phyloP scores from a whole-genome alignment of 1,284 basidiomycete genomes.

The Porogramme epimiltina region DNA sequence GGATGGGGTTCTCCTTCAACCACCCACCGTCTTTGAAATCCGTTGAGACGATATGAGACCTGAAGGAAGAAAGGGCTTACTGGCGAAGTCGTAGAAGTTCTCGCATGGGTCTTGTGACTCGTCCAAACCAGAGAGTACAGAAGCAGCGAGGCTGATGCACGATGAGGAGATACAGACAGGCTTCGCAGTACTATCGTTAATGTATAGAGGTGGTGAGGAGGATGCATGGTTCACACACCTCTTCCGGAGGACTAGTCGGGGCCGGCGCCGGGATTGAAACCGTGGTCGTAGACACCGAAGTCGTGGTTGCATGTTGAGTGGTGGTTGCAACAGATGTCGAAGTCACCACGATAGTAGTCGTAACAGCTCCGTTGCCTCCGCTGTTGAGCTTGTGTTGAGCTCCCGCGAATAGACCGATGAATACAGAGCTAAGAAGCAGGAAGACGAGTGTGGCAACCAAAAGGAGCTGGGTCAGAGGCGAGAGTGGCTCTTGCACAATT shows the following conservation, averaged over 20 bases:
- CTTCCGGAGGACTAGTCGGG: constrained; percentile 51
- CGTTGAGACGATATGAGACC: constrained; percentile 7
- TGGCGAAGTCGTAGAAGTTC: constrained; percentile 92
- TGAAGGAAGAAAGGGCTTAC: constrained; percentile 44
- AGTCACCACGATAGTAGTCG: constrained; percentile 35
- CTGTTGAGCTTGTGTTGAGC: constrained; percentile 76
- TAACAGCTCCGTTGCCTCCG: constrained; percentile 33
- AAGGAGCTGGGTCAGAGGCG: constrained; percentile 84
- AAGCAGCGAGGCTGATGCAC: constrained; percentile 85
- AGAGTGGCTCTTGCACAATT: constrained; percentile 74
- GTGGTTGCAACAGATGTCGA: constrained; percentile 25
- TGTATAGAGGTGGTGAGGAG: background rate
- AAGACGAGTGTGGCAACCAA: constrained; percentile 76
- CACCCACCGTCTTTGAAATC: constrained; percentile 72
- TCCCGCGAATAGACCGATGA: constrained; percentile 92
- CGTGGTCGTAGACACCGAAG: constrained; percentile 37
- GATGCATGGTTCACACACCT: constrained; percentile 37
- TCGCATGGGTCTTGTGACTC: constrained; percentile 89
- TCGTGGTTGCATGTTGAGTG: constrained; percentile 27
- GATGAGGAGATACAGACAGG: constrained; percentile 75
- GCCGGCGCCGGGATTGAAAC: constrained; percentile 34
- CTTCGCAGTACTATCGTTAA: no score
- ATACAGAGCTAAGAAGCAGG: constrained; percentile 81
- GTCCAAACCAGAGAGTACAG: constrained; percentile 84
- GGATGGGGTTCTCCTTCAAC: constrained; percentile 79